These are phyloP conservation scores for Geotrichum restrictum DNA, from an alignment of 1,139 yeast genomes.

Conservation along the genomic window DNA sequence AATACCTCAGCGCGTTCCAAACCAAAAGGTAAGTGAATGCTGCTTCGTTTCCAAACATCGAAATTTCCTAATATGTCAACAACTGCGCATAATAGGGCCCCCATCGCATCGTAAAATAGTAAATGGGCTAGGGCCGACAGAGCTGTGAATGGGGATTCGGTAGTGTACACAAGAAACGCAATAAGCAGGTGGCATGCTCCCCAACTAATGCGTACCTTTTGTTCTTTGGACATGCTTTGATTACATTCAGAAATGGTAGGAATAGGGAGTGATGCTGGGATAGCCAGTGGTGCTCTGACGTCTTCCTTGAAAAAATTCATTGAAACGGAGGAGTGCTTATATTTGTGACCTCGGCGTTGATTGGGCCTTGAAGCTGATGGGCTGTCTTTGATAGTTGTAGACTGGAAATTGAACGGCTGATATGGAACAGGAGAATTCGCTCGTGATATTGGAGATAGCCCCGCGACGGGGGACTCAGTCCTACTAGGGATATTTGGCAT, in stretches of 20 bases:
- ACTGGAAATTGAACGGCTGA: conserved; percentile 40
- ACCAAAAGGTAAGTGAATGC: conserved; percentile 86
- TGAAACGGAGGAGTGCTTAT: conserved; percentile 94
- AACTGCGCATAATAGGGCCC: conserved; percentile 62
- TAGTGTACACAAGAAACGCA: conserved; percentile 56
- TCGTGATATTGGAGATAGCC: background rate
- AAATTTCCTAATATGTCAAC: conserved; percentile 84
- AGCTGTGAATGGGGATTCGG: conserved; percentile 54
- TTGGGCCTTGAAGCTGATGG: conserved; percentile 26
- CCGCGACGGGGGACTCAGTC: background rate
- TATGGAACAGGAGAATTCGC: conserved; percentile 6
- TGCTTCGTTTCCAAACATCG: conserved; percentile 85
- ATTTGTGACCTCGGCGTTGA: conserved; percentile 90
- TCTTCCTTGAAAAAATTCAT: conserved; percentile 96
- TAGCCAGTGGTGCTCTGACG: conserved; percentile 60
- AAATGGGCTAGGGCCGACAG: conserved; percentile 81
- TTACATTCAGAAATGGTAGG: conserved; percentile 67
- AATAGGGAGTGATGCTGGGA: conserved; percentile 76
- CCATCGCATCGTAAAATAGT: conserved; percentile 79
- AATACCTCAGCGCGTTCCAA: conserved; percentile 82
- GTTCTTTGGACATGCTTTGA: conserved; percentile 51
- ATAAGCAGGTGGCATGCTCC: conserved; percentile 58
- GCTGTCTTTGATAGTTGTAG: conserved; percentile 30
- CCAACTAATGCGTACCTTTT: conserved; percentile 59
- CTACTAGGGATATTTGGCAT: background rate